Evolutionary conservation across 2,329 filamentous ascomycete genomes (phyloP).

Genomic region (Graphilbum sp.): DNA sequence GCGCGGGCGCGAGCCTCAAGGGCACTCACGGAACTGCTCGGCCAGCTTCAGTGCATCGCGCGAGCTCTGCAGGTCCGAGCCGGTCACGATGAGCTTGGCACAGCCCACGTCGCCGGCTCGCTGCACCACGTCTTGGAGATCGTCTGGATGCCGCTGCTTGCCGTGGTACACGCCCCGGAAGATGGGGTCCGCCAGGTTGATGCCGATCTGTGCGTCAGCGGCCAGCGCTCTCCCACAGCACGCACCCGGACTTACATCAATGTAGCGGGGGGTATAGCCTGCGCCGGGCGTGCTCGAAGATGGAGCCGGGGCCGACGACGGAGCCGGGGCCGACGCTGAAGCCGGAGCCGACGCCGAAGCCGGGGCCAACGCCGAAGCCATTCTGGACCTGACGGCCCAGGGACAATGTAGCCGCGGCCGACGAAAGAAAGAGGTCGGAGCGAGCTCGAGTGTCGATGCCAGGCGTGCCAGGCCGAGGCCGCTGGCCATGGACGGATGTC

Average conservation of each 20-base stretch:
- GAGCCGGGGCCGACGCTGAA: slow-evolving; percentile 9
- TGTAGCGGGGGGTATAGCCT: slow-evolving; percentile 34
- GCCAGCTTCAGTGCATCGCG: slow-evolving; percentile 59
- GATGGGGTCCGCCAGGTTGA: slow-evolving; percentile 88
- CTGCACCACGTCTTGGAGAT: slow-evolving; percentile 60
- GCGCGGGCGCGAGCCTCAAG: too few relatives aligned
- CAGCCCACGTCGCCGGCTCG: slow-evolving; percentile 67
- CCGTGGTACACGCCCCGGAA: slow-evolving; percentile 76
- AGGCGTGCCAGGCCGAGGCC: too few relatives aligned
- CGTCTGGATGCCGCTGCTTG: slow-evolving; percentile 55
- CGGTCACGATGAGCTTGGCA: slow-evolving; percentile 81
- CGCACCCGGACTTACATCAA: slow-evolving; percentile 33
- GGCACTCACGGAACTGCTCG: slow-evolving; percentile 45
- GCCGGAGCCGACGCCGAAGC: too few relatives aligned
- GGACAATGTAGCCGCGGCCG: too few relatives aligned
- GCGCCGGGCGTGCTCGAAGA: slow-evolving; percentile 5
- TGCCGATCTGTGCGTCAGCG: slow-evolving; percentile 49
- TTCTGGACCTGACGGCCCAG: too few relatives aligned
- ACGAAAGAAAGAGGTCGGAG: too few relatives aligned
- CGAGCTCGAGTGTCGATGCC: too few relatives aligned
- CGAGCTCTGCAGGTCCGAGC: slow-evolving; percentile 70
- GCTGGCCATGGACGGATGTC: too few relatives aligned
- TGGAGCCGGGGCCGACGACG: slow-evolving; percentile 3
- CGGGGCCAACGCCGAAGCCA: not conserved
- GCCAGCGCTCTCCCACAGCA: not conserved